These are phyloP conservation scores for Rhizopogon vinicolor DNA, from an alignment of 768 basidiomycete genomes.

Conservation along the genomic window DNA sequence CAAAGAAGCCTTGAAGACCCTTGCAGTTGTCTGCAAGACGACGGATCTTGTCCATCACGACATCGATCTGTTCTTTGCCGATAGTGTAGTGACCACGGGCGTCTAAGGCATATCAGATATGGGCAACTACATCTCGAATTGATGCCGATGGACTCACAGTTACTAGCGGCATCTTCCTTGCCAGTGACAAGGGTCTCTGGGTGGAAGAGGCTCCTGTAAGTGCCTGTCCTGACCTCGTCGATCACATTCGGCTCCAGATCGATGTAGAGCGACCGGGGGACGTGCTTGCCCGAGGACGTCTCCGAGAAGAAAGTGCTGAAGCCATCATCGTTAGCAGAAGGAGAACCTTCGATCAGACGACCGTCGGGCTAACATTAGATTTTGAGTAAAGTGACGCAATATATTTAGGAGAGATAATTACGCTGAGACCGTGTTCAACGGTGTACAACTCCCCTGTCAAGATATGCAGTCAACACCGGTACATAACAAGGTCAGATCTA, in stretches of 20 bases:
- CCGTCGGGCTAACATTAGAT: conserved; percentile 77
- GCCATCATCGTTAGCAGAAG: conserved; percentile 76
- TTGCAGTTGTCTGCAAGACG: conserved; percentile 94
- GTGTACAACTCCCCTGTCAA: conserved; percentile 94
- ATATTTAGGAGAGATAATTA: conserved; percentile 29
- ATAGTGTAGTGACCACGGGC: conserved; percentile 98
- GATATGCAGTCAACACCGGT: conserved; percentile 13
- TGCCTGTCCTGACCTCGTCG: conserved; percentile 93
- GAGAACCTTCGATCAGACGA: conserved; percentile 76
- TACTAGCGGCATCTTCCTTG: conserved; percentile 99
- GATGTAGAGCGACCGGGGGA: conserved; percentile 95
- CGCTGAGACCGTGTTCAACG: conserved; percentile 96
- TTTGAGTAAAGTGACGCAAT: conserved; percentile 13
- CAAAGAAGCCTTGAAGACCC: conserved; percentile 98
- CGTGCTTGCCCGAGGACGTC: conserved; percentile 93
- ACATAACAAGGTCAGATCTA: background rate
- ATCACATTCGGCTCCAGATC: conserved; percentile 97
- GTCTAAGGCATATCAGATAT: conserved; percentile 43
- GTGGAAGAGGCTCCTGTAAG: conserved; percentile 97
- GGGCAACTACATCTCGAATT: background rate
- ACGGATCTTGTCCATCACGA: conserved; percentile 93
- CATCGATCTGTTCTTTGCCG: conserved; percentile 97
- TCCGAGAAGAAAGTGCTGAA: conserved; percentile 99
- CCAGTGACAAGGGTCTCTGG: conserved; percentile 98
- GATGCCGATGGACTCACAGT: conserved; percentile 55